A percentile compares a stretch with the other conserved stretches of the same genome.
Evolutionary conservation across 1,284 basidiomycete genomes (phyloP).

Genomic region (Trametes pubescens): DNA sequence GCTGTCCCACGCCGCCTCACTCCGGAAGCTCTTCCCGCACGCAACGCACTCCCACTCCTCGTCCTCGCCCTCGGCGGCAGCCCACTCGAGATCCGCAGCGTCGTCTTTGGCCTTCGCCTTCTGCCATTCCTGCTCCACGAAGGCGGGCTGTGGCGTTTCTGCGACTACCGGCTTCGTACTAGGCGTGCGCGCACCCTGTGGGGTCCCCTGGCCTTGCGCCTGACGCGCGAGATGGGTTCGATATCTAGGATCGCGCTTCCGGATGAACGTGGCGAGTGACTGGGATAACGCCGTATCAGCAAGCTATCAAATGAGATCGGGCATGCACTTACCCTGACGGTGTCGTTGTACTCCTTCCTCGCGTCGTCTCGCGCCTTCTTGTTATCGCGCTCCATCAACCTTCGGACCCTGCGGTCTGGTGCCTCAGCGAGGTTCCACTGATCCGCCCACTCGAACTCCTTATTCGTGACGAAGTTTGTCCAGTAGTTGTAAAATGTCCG

Average conservation of each 20-base stretch:
- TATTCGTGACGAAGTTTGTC: constrained; percentile 88
- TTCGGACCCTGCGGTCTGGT: constrained; percentile 85
- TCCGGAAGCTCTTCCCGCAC: constrained; percentile 91
- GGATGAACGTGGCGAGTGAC: constrained; percentile 87
- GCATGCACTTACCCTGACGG: constrained; percentile 66
- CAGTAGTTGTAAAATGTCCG: constrained; percentile 88
- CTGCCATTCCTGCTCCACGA: constrained; percentile 88
- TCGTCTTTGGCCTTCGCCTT: constrained; percentile 53
- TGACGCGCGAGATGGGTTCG: constrained; percentile 74
- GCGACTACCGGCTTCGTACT: constrained; percentile 27
- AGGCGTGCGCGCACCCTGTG: constrained; percentile 39
- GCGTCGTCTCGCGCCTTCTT: constrained; percentile 90
- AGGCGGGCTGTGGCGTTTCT: constrained; percentile 45
- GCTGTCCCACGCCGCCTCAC: constrained; percentile 94
- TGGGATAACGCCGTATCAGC: constrained; percentile 40
- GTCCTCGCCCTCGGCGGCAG: constrained; percentile 71
- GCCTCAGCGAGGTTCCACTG: constrained; percentile 87
- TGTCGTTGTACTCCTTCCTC: constrained; percentile 93
- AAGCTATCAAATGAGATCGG: constrained; percentile 39
- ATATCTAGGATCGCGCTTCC: constrained; percentile 94
- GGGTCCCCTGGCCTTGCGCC: constrained; percentile 44
- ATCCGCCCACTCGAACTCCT: constrained; percentile 92
- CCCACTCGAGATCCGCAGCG: constrained; percentile 74
- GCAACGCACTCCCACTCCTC: constrained; percentile 95
- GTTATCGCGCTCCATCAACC: constrained; percentile 97